phyloP scores from a whole-genome alignment of 352 stramenopile species.

The Pythium coloratum region DNA sequence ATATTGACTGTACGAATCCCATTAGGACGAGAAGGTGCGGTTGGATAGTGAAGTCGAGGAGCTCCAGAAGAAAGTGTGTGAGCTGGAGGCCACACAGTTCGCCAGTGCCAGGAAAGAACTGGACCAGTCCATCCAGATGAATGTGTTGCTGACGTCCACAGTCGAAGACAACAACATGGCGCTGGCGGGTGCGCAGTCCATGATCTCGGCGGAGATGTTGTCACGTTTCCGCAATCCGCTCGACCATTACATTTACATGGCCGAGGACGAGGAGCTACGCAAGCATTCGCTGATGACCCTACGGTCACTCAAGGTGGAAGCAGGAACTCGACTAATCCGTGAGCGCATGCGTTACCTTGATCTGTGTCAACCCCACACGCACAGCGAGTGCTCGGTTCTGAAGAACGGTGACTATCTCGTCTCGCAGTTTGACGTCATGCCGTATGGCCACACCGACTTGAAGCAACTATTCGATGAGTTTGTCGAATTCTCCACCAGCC shows the following conservation, averaged over 20 bases:
- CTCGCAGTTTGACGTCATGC: constrained; percentile 14
- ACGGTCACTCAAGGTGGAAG: neutral
- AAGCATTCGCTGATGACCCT: constrained; percentile 10
- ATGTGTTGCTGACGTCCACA: neutral
- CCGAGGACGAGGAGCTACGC: constrained; percentile 7
- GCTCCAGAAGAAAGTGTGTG: constrained; percentile 4
- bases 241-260: constrained; percentile 22
- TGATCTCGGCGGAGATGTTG: constrained; percentile 16
- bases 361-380: constrained; percentile 14
- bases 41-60: neutral
- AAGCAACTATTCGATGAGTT: constrained; percentile 15
- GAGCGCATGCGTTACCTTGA: constrained; percentile 16
- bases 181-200: constrained; percentile 16
- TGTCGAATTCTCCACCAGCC: constrained; percentile 4
- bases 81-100: neutral
- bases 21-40: constrained; percentile 11
- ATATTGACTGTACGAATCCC: neutral
- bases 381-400: constrained; percentile 12
- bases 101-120: neutral
- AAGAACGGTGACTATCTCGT: constrained; percentile 20
- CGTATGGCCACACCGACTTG: constrained; percentile 7
- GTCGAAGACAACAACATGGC: constrained; percentile 10
- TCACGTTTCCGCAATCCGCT: constrained; percentile 15
- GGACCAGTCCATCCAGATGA: constrained; percentile 9
- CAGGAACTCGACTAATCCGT: neutral